Evolutionary conservation across 169 alveolate species (phyloP).

Genomic region (Plasmodium sp.): DNA sequence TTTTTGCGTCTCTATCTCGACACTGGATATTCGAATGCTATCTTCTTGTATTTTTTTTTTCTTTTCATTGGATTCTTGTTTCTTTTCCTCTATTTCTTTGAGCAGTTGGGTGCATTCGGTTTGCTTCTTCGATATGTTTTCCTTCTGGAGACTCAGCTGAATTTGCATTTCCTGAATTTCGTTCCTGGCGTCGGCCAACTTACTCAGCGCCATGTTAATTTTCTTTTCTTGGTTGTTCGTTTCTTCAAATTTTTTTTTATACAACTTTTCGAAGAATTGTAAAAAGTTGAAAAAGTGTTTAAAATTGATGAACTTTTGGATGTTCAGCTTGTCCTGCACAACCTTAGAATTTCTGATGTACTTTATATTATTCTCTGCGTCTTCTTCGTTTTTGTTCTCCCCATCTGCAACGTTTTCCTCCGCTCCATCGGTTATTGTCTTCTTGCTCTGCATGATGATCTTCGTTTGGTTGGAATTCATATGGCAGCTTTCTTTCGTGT

Average conservation of each 20-base stretch:
- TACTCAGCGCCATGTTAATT: slow-evolving; percentile 90
- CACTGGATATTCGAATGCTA: slow-evolving; percentile 92
- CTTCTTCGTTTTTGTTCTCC: slow-evolving; percentile 20
- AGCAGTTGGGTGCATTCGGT: slow-evolving; percentile 91
- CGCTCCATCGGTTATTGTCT: slow-evolving; percentile 2
- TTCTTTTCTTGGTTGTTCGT: slow-evolving; percentile 83
- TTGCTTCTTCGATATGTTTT: slow-evolving; percentile 88
- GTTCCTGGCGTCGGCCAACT: slow-evolving; percentile 90
- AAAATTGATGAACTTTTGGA: slow-evolving; percentile 62
- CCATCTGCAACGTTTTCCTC: neutral
- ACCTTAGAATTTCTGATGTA: slow-evolving; percentile 65
- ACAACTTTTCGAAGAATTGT: slow-evolving; percentile 37
- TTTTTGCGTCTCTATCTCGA: slow-evolving; percentile 92
- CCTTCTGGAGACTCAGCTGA: slow-evolving; percentile 89
- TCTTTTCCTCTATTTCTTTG: slow-evolving; percentile 88
- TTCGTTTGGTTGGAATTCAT: slow-evolving; percentile 4
- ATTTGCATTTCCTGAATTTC: slow-evolving; percentile 89
- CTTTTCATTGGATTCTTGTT: slow-evolving; percentile 78
- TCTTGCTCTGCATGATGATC: slow-evolving; percentile 14
- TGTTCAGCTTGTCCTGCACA: slow-evolving; percentile 44
- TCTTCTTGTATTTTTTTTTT: slow-evolving; percentile 91
- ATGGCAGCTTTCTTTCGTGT: slow-evolving; percentile 48
- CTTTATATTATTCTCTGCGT: slow-evolving; percentile 25
- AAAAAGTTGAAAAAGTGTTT: slow-evolving; percentile 64
- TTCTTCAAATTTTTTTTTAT: slow-evolving; percentile 70